Conservation (phyloP, 306 rosid genomes). For the Inga oerstediana region DNA sequence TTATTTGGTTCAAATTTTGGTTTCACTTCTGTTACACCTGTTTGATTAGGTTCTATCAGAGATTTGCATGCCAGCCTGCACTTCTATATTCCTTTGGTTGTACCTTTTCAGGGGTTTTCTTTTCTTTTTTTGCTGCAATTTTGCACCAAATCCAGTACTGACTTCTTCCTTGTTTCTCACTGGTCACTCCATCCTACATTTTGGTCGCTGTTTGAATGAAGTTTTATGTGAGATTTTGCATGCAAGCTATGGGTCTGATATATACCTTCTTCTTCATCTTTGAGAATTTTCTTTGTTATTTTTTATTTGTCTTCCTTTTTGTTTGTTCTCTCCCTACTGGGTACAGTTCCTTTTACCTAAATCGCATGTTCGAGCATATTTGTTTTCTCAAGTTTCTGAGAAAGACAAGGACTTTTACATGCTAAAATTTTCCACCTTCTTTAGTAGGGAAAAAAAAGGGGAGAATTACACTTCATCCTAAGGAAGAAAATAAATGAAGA, state of each 20-base stretch:
- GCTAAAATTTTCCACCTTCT: not conserved
- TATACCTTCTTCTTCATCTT: not conserved
- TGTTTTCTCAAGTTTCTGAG: not conserved
- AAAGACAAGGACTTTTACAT: not conserved
- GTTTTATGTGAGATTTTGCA: not conserved
- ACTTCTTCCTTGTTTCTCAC: constrained; percentile 14
- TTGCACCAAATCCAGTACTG: constrained; percentile 1
- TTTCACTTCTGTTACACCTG: not conserved
- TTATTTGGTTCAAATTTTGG: not conserved
- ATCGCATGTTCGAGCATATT: not conserved
- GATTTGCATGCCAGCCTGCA: not conserved
- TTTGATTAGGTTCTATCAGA: not conserved
- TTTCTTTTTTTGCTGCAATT: too few species aligned
- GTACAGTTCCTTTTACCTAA: not conserved
- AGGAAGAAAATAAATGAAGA: too few species aligned
- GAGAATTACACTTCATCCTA: too few species aligned
- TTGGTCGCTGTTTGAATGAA: not conserved
- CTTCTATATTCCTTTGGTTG: not conserved
- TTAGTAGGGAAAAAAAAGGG: too few species aligned
- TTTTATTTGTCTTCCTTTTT: not conserved
- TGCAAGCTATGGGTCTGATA: not conserved
- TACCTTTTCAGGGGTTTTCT: not conserved
- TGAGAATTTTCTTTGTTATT: not conserved
- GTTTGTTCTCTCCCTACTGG: not conserved
- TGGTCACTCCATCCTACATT: not conserved